Conservation (phyloP, 164 flowering plant genomes). For the Akebia trifoliata region DNA sequence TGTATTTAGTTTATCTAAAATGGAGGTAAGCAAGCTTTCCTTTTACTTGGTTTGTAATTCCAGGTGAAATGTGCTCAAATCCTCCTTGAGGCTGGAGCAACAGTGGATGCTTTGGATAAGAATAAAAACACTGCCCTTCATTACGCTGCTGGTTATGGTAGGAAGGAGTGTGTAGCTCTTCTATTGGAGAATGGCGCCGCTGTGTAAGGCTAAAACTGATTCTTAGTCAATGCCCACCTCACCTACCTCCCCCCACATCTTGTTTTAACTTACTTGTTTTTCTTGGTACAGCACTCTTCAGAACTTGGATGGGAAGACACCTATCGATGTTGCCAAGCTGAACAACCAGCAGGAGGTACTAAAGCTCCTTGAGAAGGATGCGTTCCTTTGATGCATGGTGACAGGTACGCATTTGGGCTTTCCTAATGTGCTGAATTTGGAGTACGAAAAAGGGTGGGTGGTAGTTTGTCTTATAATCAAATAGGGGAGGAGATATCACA, state of each 20-base stretch:
- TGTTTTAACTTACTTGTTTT: neutral
- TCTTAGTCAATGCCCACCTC: neutral
- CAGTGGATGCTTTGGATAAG: conserved; percentile 83
- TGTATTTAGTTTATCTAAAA: neutral
- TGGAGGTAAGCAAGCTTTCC: neutral
- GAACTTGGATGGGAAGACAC: conserved; percentile 93
- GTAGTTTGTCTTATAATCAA: too few relatives aligned
- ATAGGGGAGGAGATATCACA: neutral
- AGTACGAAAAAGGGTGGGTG: too few relatives aligned
- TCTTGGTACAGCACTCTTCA: conserved; percentile 69
- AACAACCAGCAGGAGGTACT: conserved; percentile 84
- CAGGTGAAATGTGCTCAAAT: conserved; percentile 83
- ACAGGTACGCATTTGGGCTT: neutral
- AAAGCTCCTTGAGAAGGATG: conserved; percentile 91
- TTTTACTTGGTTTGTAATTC: neutral
- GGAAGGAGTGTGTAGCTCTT: conserved; percentile 91
- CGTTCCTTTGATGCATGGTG: conserved; percentile 38
- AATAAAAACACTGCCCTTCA: conserved; percentile 97
- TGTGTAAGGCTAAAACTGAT: conserved; percentile 54
- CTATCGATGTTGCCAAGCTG: conserved; percentile 93
- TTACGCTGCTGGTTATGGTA: conserved; percentile 97
- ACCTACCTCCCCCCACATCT: neutral
- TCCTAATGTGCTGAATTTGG: too few relatives aligned
- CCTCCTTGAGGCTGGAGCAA: conserved; percentile 82
- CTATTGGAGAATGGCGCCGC: conserved; percentile 90